Evolutionary conservation across 116 monocot species (phyloP).

Genomic region (Phalaenopsis hybrid): DNA sequence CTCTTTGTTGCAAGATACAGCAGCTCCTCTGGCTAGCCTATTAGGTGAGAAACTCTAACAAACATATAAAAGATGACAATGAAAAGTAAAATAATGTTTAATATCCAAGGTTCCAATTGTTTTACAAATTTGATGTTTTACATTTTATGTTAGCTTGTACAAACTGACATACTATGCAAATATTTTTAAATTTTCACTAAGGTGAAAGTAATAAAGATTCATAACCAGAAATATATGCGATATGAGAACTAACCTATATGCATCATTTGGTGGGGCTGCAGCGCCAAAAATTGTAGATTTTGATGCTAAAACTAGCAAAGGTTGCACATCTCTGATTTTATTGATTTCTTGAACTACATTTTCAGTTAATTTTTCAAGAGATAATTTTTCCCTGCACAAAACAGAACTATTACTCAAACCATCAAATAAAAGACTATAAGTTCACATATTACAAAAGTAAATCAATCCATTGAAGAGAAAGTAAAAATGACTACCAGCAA

Average conservation of each 20-base stretch:
- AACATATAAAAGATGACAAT: no score
- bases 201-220: background rate
- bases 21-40: no score
- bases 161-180: background rate
- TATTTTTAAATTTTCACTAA: background rate
- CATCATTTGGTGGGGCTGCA: conserved; percentile 32
- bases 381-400: conserved; percentile 46
- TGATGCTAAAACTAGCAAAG: conserved; percentile 66
- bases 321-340: conserved; percentile 51
- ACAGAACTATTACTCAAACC: background rate
- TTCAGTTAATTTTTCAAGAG: conserved; percentile 64
- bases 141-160: no score
- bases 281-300: conserved; percentile 57
- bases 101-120: no score
- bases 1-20: no score
- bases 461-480: background rate
- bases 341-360: conserved; percentile 57
- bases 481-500: background rate
- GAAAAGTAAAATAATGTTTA: no score
- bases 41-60: no score
- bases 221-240: background rate
- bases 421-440: background rate
- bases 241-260: conserved; percentile 32
- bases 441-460: background rate
- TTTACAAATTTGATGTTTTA: no score